Percentiles rank a stretch among this genome's conserved stretches.
These are phyloP conservation scores for Thuidium tamariscinum DNA, from an alignment of 225 moss, liverwort and hornwort genomes.

Conservation along the genomic window DNA sequence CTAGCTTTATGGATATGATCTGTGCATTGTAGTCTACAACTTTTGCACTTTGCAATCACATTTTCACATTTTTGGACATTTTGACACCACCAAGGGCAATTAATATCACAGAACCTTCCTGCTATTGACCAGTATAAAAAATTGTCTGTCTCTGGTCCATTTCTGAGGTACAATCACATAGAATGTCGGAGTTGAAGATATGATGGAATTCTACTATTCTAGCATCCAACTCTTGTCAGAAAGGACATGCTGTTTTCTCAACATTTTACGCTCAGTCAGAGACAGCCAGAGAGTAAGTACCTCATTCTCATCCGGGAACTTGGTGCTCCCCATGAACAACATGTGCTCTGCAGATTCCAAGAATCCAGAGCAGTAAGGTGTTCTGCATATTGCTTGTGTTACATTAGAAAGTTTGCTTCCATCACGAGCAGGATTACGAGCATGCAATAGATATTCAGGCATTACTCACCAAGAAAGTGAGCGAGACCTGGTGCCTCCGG, in stretches of 20 bases:
- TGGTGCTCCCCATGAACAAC: conserved; percentile 59
- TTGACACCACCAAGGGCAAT: not conserved
- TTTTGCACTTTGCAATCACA: not conserved
- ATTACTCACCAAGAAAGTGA: conserved; percentile 51
- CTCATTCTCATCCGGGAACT: conserved; percentile 54
- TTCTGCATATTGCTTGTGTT: not conserved
- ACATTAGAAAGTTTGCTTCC: not conserved
- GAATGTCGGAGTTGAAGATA: not conserved
- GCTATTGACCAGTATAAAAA: not conserved
- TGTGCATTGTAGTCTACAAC: not conserved
- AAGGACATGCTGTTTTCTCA: not conserved
- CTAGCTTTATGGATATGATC: not conserved
- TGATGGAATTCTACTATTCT: not conserved
- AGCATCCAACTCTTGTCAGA: not conserved
- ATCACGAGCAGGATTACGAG: not conserved
- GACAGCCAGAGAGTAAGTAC: not conserved
- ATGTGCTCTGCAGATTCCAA: conserved; percentile 39
- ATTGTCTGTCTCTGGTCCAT: not conserved
- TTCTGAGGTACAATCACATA: not conserved
- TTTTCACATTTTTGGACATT: not conserved
- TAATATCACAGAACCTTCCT: not conserved
- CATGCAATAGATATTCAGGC: not conserved
- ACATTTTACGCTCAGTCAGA: not conserved
- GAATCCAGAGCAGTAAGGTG: not conserved
- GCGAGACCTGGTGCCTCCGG: conserved; percentile 44